A percentile compares a stretch with the other conserved stretches of the same genome.
Evolutionary conservation across 352 stramenopile species (phyloP).

Genomic region (Globisporangium solare): DNA sequence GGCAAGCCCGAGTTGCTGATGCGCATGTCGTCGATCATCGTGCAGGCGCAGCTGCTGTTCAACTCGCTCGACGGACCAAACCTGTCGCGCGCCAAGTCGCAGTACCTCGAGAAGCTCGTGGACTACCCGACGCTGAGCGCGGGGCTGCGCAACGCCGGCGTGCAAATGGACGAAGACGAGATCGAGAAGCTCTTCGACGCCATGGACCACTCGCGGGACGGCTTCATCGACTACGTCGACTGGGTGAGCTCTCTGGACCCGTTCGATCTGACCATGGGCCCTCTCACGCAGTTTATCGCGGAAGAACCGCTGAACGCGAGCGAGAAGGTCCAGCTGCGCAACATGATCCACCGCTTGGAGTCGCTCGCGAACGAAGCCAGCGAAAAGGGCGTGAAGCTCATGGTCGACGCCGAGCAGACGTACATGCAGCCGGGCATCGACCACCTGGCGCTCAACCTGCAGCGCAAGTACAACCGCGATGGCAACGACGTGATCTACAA

Average conservation of each 20-base stretch:
- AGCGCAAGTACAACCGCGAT: slow-evolving; percentile 89
- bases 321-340: slow-evolving; percentile 89
- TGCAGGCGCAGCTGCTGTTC: slow-evolving; percentile 91
- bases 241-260: slow-evolving; percentile 93
- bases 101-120: slow-evolving; percentile 75
- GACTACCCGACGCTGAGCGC: slow-evolving; percentile 75
- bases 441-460: slow-evolving; percentile 83
- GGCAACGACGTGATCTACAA: slow-evolving; percentile 92
- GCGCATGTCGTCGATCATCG: slow-evolving; percentile 92
- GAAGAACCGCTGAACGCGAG: slow-evolving; percentile 71
- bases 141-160: slow-evolving; percentile 61
- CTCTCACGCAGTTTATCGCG: slow-evolving; percentile 84
- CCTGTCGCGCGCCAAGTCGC: slow-evolving; percentile 76
- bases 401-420: slow-evolving; percentile 98
- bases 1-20: slow-evolving; percentile 95
- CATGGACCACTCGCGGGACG: slow-evolving; percentile 62
- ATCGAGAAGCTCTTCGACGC: slow-evolving; percentile 58
- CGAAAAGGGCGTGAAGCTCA: slow-evolving; percentile 86
- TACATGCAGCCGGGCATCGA: slow-evolving; percentile 98
- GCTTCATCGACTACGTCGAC: slow-evolving; percentile 92
- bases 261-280: slow-evolving; percentile 86
- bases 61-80: slow-evolving; percentile 86
- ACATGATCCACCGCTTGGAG: slow-evolving; percentile 86
- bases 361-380: slow-evolving; percentile 66
- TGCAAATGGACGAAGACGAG: slow-evolving; percentile 59